Evolutionary conservation across 768 basidiomycete genomes (phyloP), one percentile per base, ranked within the genome.

Genomic region (Russula compacta): DNA sequence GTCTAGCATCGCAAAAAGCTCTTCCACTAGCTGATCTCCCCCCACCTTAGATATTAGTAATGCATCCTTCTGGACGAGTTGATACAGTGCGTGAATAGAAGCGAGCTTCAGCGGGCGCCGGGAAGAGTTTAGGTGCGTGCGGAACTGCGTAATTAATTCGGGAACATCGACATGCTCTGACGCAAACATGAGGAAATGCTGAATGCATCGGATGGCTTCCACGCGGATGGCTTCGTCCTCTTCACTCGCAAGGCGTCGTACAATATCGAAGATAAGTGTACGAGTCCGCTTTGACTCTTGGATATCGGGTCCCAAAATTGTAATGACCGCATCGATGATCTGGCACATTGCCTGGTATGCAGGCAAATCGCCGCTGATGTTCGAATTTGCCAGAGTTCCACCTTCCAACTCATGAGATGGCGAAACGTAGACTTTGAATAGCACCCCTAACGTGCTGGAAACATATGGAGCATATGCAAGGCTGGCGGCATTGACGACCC

Each of bases 101-200:
- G 95, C 94, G 6, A 95, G 80, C 73, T 95, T 97, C 57, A 97
- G 80, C 6, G 92, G 89, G 43, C 92, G 77, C 15, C 90, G 81
- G 9, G 87, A 79, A 0, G 93, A 95, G 0, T 83, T 82, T 21
- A 98, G 80, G 72, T 98, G 83, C 1, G 77, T 75, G 47, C 90
- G 81, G 73, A 98, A 92, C 39, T 80, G 84, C 44, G 79, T 76
- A 29, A 98, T 87, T 8, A 95, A 79, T 40, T 84, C 83, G 0
- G 92, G 88, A 12, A 94, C 82, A 61, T 93, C 79, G 59, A 92
- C 84, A 56, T 91, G 81, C 64, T 90, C 84, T 0, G 93, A 87
- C 0, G 91, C 87, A 66, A 98, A 98, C 85, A 99, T 95, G 43
- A 98, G 80, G 77, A 97, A 87, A 70, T 98, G 95, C 68, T 98